Base-by-base conservation (phyloP, 1,139 yeast genomes). In the Pichia sp. region DNA sequence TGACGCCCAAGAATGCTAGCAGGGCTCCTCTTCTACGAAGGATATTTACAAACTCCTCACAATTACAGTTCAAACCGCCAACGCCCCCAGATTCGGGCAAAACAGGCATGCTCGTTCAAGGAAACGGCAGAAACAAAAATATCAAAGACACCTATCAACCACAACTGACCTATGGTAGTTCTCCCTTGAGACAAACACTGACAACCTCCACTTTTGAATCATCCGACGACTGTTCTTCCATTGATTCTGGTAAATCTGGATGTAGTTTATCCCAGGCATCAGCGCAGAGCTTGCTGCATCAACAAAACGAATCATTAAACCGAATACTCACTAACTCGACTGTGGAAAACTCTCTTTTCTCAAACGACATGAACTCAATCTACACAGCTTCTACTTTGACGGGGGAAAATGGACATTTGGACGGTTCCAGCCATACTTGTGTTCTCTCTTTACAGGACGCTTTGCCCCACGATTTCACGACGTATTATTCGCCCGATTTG, bases 401-500 rank as follows among this genome's bases (percentile, higher is more conserved):
- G 2, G 31, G 27, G 2, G 40, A 44, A 4, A 39, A 50, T 4
- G 27, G n/a, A 23, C 36, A 28, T 16, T 23, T 39, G 33, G 34
- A 26, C n/a, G n/a, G 38, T 34, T n/a, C 29, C 29, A 28, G 29
- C n/a, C 27, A 35, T 28, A 33, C 46, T 7, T 56, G 54, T 4
- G 38, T 39, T 26, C 41, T 61, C 2, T 44, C 60, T 1, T 58
- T 67, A 29, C 52, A 59, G 38, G 58, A 61, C 16, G 79, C 75
- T 1, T 55, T 78, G 11, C 83, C 84, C 2, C 55, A 57, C 23
- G 63, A 65, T 33, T 79, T 70, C 52, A 55, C 63, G 34, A 78
- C 74, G 55, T 75, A 77, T 75, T 79, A 79, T 57, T 64, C 79
- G 1, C 72, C 77, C 2, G 82, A 77, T 49, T 59, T 76, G 10